Evolutionary conservation across 305 asterid species (phyloP).

Genomic region (Monarda citriodora): DNA sequence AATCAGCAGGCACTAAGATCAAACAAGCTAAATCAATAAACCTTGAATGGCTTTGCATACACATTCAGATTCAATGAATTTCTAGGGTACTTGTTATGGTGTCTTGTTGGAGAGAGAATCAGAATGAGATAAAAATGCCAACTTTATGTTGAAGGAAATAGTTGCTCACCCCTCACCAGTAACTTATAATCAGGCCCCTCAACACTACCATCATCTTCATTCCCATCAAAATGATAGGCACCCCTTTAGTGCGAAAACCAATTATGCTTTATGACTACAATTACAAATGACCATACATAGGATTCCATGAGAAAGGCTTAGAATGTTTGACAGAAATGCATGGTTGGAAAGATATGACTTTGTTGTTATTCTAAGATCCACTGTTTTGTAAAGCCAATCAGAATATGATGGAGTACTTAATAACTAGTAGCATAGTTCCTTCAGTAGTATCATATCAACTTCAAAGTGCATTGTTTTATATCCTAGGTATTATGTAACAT

Average conservation of each 20-base stretch:
- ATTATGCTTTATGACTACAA: neutral
- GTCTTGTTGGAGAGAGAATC: neutral
- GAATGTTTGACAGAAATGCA: no score
- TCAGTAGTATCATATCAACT: neutral
- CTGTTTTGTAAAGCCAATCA: neutral
- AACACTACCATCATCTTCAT: neutral
- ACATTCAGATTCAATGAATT: conserved; percentile 1
- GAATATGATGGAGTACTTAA: conserved; percentile 6
- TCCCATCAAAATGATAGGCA: neutral
- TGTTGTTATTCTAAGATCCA: neutral
- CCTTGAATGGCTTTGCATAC: neutral
- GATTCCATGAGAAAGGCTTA: no score
- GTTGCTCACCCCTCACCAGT: neutral
- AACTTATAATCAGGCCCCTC: neutral
- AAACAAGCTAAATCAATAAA: conserved; percentile 4
- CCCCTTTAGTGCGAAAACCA: neutral
- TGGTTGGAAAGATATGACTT: no score
- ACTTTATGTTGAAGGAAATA: neutral
- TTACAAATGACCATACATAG: neutral
- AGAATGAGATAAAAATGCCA: neutral
- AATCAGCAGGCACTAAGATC: neutral
- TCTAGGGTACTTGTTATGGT: neutral
- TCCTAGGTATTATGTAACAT: no score
- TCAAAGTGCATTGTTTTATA: neutral
- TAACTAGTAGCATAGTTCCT: neutral